Percentiles rank a stretch among this genome's conserved stretches.
Evolutionary conservation across 2,329 filamentous ascomycete genomes (phyloP).

Genomic region (Clarireedia sp.): DNA sequence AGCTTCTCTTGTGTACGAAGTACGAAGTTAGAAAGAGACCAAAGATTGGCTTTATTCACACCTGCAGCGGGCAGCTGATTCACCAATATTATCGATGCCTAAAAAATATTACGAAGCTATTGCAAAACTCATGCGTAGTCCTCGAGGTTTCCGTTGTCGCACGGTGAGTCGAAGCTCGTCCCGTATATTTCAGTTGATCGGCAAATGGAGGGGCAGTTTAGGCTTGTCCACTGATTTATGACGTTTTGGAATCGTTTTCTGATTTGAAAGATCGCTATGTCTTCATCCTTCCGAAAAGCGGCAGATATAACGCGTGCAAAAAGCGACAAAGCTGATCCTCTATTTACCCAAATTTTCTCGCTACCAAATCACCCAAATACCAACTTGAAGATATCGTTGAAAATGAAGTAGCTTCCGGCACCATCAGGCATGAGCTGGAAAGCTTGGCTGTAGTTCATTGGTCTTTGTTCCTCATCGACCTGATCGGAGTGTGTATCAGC

Average conservation of each 20-base stretch:
- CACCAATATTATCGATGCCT: neutral
- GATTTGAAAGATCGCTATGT: conserved; percentile 14
- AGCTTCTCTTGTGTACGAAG: neutral
- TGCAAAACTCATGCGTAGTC: neutral
- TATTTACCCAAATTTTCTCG: conserved; percentile 18
- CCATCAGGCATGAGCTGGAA: conserved; percentile 75
- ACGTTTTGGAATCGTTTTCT: conserved; percentile 1
- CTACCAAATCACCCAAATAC: conserved; percentile 48
- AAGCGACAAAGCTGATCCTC: conserved; percentile 12
- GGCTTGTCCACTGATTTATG: neutral
- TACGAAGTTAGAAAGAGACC: neutral
- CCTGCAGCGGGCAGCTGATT: neutral
- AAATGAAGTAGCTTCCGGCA: conserved; percentile 69
- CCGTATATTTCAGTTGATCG: neutral
- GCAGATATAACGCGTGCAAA: conserved; percentile 21
- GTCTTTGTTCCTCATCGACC: conserved; percentile 78
- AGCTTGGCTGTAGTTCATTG: conserved; percentile 84
- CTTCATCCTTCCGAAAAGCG: conserved; percentile 13
- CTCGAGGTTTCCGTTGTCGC: neutral
- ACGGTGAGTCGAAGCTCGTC: neutral
- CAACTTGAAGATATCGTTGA: conserved; percentile 93
- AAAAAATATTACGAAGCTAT: neutral
- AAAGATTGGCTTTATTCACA: neutral
- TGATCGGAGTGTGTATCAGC: conserved; percentile 31
- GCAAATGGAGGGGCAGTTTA: neutral